Base-by-base conservation (phyloP, 371 early-diverging fungal species). In the Amoeboaphelidium protococcarum region DNA sequence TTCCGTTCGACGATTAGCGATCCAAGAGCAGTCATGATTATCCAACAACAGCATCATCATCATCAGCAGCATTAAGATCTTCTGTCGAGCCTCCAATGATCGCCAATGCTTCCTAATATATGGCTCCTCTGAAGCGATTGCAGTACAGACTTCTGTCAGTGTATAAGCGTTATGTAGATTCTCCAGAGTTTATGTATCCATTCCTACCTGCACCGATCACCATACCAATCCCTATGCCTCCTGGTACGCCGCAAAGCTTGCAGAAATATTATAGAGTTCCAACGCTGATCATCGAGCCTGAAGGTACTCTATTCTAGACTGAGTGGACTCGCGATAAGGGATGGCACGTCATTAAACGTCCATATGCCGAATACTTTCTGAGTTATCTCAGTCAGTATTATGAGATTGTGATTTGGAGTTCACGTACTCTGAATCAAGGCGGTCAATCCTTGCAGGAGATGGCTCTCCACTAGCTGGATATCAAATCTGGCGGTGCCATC, bases 351-450 rank as follows among this genome's bases (percentile, higher is more conserved):
- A 87, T 87, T 24, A 84, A 85, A 58, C 73, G 96, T 42, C 95
- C 96, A 16, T 88, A 86, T 43, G 78, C 82, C 40, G 91, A 96
- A 48, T 79, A 85, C 54, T 89, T 96, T 61, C 56, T 96, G 24
- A 70, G 80, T 37, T 82, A 87, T 62, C 61, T 92, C 59, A 68
- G 76, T 45, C 76, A 79, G 55, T 77, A 81, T 63, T 94, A 71
- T 59, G 96, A 96, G 65, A 72, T 92, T 49, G 94, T 96, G 25
- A 71, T 96, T 26, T 94, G 51, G 91, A 91, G 54, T 70, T 74
- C 23, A 89, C 87, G 41, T 73, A 74, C 41, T 80, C 82, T 52
- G 63, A 37, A 10, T 31, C 16, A 73, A 19, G 74, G 85, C 52
- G 64, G 86, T 47, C 72, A 78, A 57, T 70, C 81, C 58, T 67